A percentile compares a stretch with the other conserved stretches of the same genome.
phyloP scores from a whole-genome alignment of 257 asterid genomes.

The Solanum tarapatanum region DNA sequence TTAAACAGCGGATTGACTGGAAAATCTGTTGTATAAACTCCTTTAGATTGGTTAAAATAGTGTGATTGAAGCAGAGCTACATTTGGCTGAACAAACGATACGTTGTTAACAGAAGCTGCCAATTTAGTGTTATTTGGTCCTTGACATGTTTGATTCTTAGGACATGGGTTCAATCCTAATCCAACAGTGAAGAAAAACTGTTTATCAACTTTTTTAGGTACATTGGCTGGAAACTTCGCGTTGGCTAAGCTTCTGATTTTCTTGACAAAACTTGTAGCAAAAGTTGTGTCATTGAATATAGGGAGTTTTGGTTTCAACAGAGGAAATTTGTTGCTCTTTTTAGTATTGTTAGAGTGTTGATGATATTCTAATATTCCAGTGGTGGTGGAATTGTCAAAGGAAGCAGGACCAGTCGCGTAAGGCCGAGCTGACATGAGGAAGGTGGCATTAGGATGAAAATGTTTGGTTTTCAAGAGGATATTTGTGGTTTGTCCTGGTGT shows the following conservation, averaged over 20 bases:
- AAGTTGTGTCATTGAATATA: slow-evolving; percentile 21
- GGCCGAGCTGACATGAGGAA: slow-evolving; percentile 48
- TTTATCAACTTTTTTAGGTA: slow-evolving; percentile 30
- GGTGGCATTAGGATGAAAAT: slow-evolving; percentile 27
- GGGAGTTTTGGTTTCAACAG: slow-evolving; percentile 20
- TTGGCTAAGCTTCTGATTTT: slow-evolving; percentile 36
- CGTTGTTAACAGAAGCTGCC: slow-evolving; percentile 41
- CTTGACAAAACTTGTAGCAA: slow-evolving; percentile 19
- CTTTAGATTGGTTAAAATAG: slow-evolving; percentile 32
- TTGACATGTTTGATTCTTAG: slow-evolving; percentile 31
- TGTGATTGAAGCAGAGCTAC: slow-evolving; percentile 53
- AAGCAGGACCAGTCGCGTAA: slow-evolving; percentile 41
- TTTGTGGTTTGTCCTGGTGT: slow-evolving; percentile 67
- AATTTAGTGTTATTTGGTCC: slow-evolving; percentile 55
- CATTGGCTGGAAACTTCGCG: slow-evolving; percentile 35
- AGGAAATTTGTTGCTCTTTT: slow-evolving; percentile 7
- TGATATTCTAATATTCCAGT: slow-evolving; percentile 37
- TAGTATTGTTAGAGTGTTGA: slow-evolving; percentile 2
- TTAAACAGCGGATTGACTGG: slow-evolving; percentile 40
- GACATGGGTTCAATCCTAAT: slow-evolving; percentile 37
- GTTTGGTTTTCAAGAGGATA: slow-evolving; percentile 31
- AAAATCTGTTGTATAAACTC: slow-evolving; percentile 51
- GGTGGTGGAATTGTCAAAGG: slow-evolving; percentile 50
- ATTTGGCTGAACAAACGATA: slow-evolving; percentile 45
- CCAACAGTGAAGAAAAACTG: slow-evolving; percentile 55